Percentiles rank a stretch among this genome's conserved stretches.
Evolutionary conservation across 2,329 filamentous ascomycete species (phyloP).

Genomic region (Colletotrichum sp.): DNA sequence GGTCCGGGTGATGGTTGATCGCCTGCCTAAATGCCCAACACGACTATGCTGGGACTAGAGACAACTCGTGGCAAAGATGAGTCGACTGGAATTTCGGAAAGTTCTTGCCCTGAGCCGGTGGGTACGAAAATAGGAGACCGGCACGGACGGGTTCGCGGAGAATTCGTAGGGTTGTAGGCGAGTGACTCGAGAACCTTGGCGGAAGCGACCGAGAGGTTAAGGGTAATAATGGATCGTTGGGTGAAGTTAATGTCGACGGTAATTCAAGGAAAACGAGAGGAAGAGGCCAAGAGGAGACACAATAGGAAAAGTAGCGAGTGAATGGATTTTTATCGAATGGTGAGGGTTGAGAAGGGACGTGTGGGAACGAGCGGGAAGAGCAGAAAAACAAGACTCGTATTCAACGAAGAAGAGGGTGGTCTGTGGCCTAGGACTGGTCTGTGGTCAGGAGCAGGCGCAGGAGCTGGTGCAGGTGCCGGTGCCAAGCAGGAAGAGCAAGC

Average conservation of each 20-base stretch:
- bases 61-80: neutral
- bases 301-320: slow-evolving; percentile 7
- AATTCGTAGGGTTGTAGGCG: neutral
- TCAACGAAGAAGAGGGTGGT: slow-evolving; percentile 1
- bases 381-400: slow-evolving; percentile 20
- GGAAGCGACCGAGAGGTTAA: neutral
- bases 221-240: neutral
- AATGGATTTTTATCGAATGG: slow-evolving; percentile 7
- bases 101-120: slow-evolving; percentile 5
- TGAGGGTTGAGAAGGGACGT: neutral
- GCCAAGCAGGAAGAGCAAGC: neutral
- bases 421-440: neutral
- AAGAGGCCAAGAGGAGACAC: neutral
- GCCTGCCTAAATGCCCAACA: neutral
- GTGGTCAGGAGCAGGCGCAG: neutral
- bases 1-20: neutral
- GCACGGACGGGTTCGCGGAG: neutral
- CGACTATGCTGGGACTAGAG: neutral
- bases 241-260: neutral
- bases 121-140: slow-evolving; percentile 7
- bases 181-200: neutral
- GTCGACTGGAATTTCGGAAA: slow-evolving; percentile 10
- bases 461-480: neutral
- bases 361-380: slow-evolving; percentile 6
- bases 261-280: neutral